Base-by-base conservation (phyloP, 345 rosid genomes). In the Citrus inodora region DNA sequence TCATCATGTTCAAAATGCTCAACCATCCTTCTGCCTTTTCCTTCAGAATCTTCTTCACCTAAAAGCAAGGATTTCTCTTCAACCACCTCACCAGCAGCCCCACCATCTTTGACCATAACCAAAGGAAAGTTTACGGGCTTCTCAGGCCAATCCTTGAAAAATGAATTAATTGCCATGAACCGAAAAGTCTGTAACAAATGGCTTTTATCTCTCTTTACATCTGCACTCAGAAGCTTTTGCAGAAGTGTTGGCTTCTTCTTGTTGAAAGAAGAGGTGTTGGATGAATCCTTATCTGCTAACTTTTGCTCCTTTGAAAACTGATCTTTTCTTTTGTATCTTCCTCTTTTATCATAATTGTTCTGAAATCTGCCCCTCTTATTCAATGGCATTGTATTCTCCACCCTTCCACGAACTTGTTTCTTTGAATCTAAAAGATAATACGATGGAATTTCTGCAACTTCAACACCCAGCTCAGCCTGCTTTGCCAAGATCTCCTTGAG, bases 391-490 rank as follows among this genome's bases (percentile, higher is more conserved):
- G 70, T 64, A 65, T 82, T 80, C 65, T 78, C 83, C 70, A 86
- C 83, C 61, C 75, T 71, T 37, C 40, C 82, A 73, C 27, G 67
- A 71, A 68, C 81, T 70, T 65, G 88, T 67, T 79, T 89, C 83
- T 79, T 84, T 56, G 83, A 83, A 70, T 87, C 92, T 21, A 80
- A 80, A 25, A 94, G 82, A 85, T 96, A 94, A 73, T 88, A 80
- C 16, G 92, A 83, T 13, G 97, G 97, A 80, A 96, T 81, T 86
- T 96, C 99, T 65, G 98, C 98, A 76, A 94, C 95, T 86, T 92
- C 97, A 80, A 90, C 87, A 67, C 97, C 98, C 79, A 96, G 82
- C 84, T 92, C 95, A 27, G 92, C 97, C 81, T 96, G 99, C 94
- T 90, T 92, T 56, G 90, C 91, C 84, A 96, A 84, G n/a, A 96